Conservation (phyloP, 495 filamentous ascomycete genomes). For the Penicillium steckii region DNA sequence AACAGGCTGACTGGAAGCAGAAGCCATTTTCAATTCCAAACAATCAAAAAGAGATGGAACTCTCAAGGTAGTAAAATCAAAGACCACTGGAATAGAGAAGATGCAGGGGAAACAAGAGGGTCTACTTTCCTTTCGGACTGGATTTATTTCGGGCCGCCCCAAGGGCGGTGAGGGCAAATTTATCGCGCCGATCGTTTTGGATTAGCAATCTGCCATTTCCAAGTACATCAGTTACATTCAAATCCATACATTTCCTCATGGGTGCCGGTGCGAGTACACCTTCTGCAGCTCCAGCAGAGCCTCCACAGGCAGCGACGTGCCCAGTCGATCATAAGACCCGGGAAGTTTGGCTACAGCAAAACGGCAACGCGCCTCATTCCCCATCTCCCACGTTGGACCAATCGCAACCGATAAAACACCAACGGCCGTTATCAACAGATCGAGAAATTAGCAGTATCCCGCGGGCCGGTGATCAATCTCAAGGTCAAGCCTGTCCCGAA, state of each 20-base stretch:
- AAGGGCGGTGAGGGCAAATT: slow-evolving; percentile 36
- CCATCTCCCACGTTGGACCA: slow-evolving; percentile 29
- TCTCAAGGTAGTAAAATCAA: neutral
- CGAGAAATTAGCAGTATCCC: slow-evolving; percentile 85
- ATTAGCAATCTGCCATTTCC: slow-evolving; percentile 14
- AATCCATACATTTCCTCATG: slow-evolving; percentile 24
- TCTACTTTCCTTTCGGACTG: slow-evolving; percentile 16
- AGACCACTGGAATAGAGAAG: slow-evolving; percentile 11
- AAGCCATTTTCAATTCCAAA: slow-evolving; percentile 41
- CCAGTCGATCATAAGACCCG: slow-evolving; percentile 88
- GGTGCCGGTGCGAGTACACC: slow-evolving; percentile 44
- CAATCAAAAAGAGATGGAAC: neutral
- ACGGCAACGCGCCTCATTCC: slow-evolving; percentile 32
- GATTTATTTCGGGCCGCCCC: slow-evolving; percentile 15
- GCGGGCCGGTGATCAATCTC: slow-evolving; percentile 50
- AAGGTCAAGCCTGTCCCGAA: slow-evolving; percentile 29
- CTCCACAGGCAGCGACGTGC: slow-evolving; percentile 51
- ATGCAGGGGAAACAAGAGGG: neutral
- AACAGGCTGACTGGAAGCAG: slow-evolving; percentile 46
- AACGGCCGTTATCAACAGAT: slow-evolving; percentile 49
- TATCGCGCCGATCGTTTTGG: slow-evolving; percentile 16
- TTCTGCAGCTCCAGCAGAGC: slow-evolving; percentile 16
- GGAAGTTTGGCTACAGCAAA: slow-evolving; percentile 71
- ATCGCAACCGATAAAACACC: slow-evolving; percentile 35
- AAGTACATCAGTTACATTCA: neutral